These are phyloP conservation scores for Sugiyamaella novakii DNA, from an alignment of 1,139 yeast genomes.

Conservation along the genomic window DNA sequence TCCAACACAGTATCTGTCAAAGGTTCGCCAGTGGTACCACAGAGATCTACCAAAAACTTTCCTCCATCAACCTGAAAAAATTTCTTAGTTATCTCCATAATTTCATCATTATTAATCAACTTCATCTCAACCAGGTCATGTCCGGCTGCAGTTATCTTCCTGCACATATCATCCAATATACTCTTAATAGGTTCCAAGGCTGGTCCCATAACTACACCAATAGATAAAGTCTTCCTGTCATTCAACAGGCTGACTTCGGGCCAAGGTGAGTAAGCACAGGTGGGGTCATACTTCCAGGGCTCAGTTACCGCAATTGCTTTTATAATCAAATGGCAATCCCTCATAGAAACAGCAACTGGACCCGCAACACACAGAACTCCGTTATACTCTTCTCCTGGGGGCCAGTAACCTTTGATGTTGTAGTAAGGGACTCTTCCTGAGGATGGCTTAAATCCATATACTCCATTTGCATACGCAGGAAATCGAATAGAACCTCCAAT, in stretches of 20 bases:
- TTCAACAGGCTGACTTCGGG: slow-evolving; percentile 35
- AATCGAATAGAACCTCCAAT: slow-evolving; percentile 66
- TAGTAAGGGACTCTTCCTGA: slow-evolving; percentile 49
- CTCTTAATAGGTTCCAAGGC: slow-evolving; percentile 50
- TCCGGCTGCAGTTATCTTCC: slow-evolving; percentile 41
- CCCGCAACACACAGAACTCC: slow-evolving; percentile 46
- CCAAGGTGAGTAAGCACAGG: slow-evolving; percentile 24
- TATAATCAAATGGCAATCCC: slow-evolving; percentile 62
- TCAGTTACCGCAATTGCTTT: slow-evolving; percentile 52
- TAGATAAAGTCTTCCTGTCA: slow-evolving; percentile 16
- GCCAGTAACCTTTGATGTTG: slow-evolving; percentile 15
- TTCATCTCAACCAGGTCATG: slow-evolving; percentile 49
- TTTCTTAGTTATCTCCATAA: slow-evolving; percentile 41
- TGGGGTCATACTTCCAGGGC: slow-evolving; percentile 61
- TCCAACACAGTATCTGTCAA: slow-evolving; percentile 32
- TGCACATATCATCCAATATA: slow-evolving; percentile 38
- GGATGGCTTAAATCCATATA: slow-evolving; percentile 58
- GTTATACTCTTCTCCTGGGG: slow-evolving; percentile 16
- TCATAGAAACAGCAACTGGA: slow-evolving; percentile 52
- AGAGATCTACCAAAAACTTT: slow-evolving; percentile 40
- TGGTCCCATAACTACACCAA: slow-evolving; percentile 40
- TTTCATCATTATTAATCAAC: slow-evolving; percentile 40
- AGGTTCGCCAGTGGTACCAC: slow-evolving; percentile 50
- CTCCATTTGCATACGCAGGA: slow-evolving; percentile 58
- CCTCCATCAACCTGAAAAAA: slow-evolving; percentile 53